Evolutionary conservation across 2,329 filamentous ascomycete species (phyloP).

Genomic region (Zasmidium citrigriseum): DNA sequence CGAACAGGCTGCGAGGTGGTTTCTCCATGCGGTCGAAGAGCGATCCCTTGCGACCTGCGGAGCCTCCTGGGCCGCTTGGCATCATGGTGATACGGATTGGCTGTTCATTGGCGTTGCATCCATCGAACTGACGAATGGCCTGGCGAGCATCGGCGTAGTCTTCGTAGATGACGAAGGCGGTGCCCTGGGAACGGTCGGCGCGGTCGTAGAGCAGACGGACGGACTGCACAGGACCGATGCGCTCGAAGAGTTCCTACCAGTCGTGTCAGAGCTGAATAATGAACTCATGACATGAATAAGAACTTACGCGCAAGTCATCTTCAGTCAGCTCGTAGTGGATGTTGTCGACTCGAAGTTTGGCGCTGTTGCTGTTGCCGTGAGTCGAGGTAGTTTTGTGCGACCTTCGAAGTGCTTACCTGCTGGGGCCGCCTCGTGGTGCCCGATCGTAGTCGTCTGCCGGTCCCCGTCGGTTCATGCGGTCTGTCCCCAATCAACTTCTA

Average conservation of each 20-base stretch:
- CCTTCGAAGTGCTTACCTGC: conserved; percentile 16
- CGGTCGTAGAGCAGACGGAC: conserved; percentile 81
- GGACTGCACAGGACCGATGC: conserved; percentile 71
- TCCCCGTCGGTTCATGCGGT: conserved; percentile 21
- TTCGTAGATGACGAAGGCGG: conserved; percentile 81
- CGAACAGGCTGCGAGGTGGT: conserved; percentile 64
- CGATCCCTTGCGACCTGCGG: conserved; percentile 39
- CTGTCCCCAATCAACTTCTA: conserved; percentile 9
- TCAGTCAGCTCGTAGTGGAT: conserved; percentile 89
- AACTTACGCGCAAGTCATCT: conserved; percentile 72
- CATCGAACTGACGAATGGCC: conserved; percentile 80
- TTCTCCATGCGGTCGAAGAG: conserved; percentile 53
- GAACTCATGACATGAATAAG: background rate
- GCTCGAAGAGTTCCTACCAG: conserved; percentile 72
- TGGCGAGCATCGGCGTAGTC: conserved; percentile 68
- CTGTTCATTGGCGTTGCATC: conserved; percentile 81
- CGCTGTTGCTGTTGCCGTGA: conserved; percentile 21
- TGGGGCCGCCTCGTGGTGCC: conserved; percentile 14
- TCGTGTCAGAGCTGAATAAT: conserved; percentile 9
- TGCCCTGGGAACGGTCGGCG: conserved; percentile 81
- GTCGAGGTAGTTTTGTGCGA: conserved; percentile 13
- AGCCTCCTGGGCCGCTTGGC: conserved; percentile 49
- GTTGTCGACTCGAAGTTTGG: conserved; percentile 80
- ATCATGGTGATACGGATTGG: conserved; percentile 75
- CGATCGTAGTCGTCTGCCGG: conserved; percentile 24